These are phyloP conservation scores for Sphagnum fallax DNA, from an alignment of 228 moss, liverwort and hornwort genomes.

Conservation along the genomic window DNA sequence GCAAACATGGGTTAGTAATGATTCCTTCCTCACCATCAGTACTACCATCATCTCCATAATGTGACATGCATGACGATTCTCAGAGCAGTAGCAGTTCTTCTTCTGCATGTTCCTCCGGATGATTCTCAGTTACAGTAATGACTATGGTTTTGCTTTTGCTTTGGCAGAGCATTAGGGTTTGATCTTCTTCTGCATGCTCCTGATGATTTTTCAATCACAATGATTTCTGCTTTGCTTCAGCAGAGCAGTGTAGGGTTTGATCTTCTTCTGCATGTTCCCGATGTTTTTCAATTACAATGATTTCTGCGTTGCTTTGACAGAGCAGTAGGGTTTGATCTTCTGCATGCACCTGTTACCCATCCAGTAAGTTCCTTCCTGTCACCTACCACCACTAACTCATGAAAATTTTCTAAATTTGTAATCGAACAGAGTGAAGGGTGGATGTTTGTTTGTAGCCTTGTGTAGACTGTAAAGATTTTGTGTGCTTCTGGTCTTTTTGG, in stretches of 20 bases:
- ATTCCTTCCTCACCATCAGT: background rate
- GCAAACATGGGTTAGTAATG: conserved; percentile 38
- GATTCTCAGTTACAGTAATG: background rate
- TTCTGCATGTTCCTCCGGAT: background rate
- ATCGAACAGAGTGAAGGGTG: background rate
- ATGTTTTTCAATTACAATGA: background rate
- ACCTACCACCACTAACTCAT: background rate
- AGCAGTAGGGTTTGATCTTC: conserved; percentile 86
- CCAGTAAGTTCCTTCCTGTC: conserved; percentile 45
- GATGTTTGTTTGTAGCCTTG: background rate
- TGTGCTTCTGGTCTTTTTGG: background rate
- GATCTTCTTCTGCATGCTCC: conserved; percentile 66
- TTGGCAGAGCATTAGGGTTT: conserved; percentile 91
- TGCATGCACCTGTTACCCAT: conserved; percentile 71
- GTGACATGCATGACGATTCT: background rate
- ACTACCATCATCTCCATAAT: background rate
- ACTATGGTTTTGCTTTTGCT: conserved; percentile 14
- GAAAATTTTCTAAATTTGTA: background rate
- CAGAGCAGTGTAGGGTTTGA: conserved; percentile 25
- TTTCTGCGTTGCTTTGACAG: conserved; percentile 39
- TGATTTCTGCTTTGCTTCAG: conserved; percentile 23
- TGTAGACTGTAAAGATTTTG: background rate
- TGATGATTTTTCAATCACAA: conserved; percentile 51
- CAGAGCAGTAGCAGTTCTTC: background rate
- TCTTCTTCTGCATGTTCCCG: background rate